Evolutionary conservation across 2,329 filamentous ascomycete species (phyloP), one percentile per base, ranked within the genome.

Genomic region (Diaporthe vexans): DNA sequence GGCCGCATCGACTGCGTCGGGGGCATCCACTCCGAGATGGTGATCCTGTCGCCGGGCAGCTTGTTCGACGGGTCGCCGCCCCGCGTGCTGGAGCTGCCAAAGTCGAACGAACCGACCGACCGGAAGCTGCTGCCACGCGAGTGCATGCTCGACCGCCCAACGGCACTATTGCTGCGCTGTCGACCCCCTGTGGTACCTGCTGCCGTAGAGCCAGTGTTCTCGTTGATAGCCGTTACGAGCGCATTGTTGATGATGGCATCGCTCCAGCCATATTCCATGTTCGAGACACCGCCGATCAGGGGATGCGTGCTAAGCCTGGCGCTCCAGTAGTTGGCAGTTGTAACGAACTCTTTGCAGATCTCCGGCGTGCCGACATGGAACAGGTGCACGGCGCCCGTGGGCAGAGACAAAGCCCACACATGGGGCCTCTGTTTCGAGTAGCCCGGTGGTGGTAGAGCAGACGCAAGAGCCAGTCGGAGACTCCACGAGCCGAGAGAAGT

Each of bases 251-350:
- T 92, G 75, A 98, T 92, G 26, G 89, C 87, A 54, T 98, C 95
- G 78, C 95, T 94, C 97, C 97, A 99, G 71, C 97, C 97, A 80
- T 98, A 98, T 83, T 99, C 97, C 78, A 98, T 94, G 82, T 98
- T 99, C 84, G 94, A 97, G 78, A 99, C 94, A 73, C 95, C 96
- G 73, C 97, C 97, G 46, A 96, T 91, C 43, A 99, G 86, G 3
- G 97, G 97, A 81, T 98, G 95, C 76, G 97, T 98, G 80, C 95
- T 98, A 43, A 98, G 88, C 69, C 97, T 91, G 3, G 97, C 96
- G 80, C 95, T 97, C 97, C 97, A 99, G 84, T 98, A 99, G 84
- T 99, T 99, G 79, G 94, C 95, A 1, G 95, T 97, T 24, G 91
- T 93, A 70, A 98, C 95, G 79, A 98, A 99, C 82, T 99, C 97